These are phyloP conservation scores for Colletotrichum ledebouriae DNA, from an alignment of 2,329 filamentous ascomycete species.

Conservation along the genomic window DNA sequence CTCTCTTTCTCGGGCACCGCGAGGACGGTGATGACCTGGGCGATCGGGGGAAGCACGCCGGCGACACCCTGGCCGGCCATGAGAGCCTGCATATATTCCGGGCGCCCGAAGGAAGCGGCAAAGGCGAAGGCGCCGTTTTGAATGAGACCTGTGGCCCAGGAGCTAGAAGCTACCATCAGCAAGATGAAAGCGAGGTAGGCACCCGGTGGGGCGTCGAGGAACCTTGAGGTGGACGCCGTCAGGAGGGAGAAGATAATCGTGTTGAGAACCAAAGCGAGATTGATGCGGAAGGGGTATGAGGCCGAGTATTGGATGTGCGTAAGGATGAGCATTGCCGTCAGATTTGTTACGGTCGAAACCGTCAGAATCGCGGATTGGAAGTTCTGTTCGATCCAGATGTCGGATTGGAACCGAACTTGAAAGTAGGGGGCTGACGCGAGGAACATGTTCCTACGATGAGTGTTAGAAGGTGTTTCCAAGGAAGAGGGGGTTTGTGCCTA, in stretches of 20 bases:
- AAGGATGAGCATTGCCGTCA: constrained; percentile 81
- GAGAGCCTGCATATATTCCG: constrained; percentile 94
- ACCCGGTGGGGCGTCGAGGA: constrained; percentile 71
- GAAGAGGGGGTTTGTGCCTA: constrained; percentile 50
- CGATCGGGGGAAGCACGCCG: constrained; percentile 88
- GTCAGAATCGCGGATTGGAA: constrained; percentile 93
- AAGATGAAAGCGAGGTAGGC: constrained; percentile 87
- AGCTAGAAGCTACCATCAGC: constrained; percentile 82
- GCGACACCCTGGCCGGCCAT: constrained; percentile 96
- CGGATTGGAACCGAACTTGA: constrained; percentile 80
- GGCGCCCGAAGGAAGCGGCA: constrained; percentile 84
- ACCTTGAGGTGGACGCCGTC: constrained; percentile 81
- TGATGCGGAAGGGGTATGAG: constrained; percentile 90
- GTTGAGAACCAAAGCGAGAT: constrained; percentile 81
- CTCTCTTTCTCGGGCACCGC: constrained; percentile 62
- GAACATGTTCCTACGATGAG: constrained; percentile 88
- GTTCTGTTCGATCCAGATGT: constrained; percentile 79
- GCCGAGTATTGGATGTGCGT: constrained; percentile 84
- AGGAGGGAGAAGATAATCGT: constrained; percentile 82
- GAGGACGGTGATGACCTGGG: constrained; percentile 88
- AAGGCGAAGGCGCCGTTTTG: constrained; percentile 97
- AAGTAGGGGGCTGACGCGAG: constrained; percentile 96
- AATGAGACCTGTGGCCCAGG: constrained; percentile 84
- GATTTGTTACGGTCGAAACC: constrained; percentile 86
- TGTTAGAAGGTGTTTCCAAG: not conserved